A percentile compares a stretch with the other conserved stretches of the same genome.
Conservation (phyloP, 805 yeast genomes). For the Metschnikowia matae region DNA sequence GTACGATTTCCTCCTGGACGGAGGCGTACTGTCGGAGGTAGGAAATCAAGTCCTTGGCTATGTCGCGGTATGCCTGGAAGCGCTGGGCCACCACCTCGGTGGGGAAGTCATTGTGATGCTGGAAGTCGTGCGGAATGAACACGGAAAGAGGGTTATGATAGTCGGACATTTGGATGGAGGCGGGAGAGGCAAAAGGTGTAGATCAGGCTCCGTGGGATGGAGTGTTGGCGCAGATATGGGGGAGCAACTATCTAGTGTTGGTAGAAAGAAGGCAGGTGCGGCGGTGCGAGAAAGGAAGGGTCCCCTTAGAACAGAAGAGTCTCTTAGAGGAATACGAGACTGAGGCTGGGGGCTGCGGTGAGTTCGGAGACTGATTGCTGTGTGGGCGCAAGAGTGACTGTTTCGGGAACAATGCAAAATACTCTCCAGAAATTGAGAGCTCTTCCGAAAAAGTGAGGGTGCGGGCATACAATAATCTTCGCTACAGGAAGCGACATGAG, state of each 20-base stretch:
- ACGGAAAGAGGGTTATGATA: conserved; percentile 38
- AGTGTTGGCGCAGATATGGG: neutral
- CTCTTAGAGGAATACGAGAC: neutral
- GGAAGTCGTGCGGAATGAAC: conserved; percentile 35
- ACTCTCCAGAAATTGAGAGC: neutral
- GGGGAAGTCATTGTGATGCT: conserved; percentile 47
- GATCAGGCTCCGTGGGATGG: neutral
- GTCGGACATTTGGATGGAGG: conserved; percentile 16
- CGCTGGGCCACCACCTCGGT: conserved; percentile 83
- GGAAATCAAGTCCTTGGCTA: conserved; percentile 67
- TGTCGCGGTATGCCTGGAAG: conserved; percentile 81
- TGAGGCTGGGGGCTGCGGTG: neutral
- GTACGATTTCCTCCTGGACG: conserved; percentile 82
- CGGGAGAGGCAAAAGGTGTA: neutral
- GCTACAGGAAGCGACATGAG: conserved; percentile 2
- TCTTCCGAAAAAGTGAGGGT: conserved; percentile 3
- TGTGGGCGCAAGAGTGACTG: conserved; percentile 3
- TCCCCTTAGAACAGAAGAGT: neutral
- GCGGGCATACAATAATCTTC: conserved; percentile 5
- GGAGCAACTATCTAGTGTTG: neutral
- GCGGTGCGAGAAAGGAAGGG: neutral
- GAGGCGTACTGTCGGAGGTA: conserved; percentile 77
- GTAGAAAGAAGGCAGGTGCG: neutral
- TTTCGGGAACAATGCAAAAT: conserved; percentile 3
- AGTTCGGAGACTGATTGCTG: neutral